Evolutionary conservation across 2,329 filamentous ascomycete species (phyloP).

Genomic region (Colletotrichum liriopes): DNA sequence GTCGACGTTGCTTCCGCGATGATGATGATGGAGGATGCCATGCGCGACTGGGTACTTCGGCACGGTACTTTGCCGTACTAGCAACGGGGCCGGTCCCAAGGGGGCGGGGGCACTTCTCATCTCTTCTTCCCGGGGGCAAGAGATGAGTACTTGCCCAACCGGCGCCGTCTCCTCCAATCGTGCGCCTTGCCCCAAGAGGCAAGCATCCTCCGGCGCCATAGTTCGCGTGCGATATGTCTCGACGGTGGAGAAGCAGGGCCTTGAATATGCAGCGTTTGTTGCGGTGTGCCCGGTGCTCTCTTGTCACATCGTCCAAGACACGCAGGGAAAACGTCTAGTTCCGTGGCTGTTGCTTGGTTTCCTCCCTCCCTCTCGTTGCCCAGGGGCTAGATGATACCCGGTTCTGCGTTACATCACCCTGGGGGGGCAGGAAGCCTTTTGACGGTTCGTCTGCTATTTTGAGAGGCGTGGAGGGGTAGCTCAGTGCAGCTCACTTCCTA

Average conservation of each 20-base stretch:
- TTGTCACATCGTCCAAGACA: neutral
- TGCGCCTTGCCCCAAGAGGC: conserved; percentile 14
- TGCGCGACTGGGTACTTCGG: conserved; percentile 23
- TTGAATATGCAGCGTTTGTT: neutral
- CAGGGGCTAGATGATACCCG: neutral
- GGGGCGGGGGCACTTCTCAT: neutral
- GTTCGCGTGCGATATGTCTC: conserved; percentile 1
- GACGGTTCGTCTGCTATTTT: conserved; percentile 10
- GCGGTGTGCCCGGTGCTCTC: neutral
- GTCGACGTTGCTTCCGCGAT: conserved; percentile 7
- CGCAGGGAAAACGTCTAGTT: neutral
- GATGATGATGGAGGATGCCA: conserved; percentile 29
- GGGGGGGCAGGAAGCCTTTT: neutral
- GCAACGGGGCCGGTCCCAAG: conserved; percentile 13
- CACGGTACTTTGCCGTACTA: conserved; percentile 11
- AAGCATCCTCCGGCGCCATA: conserved; percentile 27
- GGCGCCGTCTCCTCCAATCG: conserved; percentile 17
- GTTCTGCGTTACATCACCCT: neutral
- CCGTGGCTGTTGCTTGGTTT: neutral
- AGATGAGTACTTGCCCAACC: neutral
- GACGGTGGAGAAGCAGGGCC: neutral
- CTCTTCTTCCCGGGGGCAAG: neutral
- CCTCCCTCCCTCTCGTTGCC: neutral
- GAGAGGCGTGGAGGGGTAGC: conserved; percentile 8
- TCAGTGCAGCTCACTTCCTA: conserved; percentile 9